Percentiles rank a stretch among this genome's conserved stretches.
phyloP scores from a whole-genome alignment of 2,329 filamentous ascomycete genomes.

The Allantophomopsis cytisporea region DNA sequence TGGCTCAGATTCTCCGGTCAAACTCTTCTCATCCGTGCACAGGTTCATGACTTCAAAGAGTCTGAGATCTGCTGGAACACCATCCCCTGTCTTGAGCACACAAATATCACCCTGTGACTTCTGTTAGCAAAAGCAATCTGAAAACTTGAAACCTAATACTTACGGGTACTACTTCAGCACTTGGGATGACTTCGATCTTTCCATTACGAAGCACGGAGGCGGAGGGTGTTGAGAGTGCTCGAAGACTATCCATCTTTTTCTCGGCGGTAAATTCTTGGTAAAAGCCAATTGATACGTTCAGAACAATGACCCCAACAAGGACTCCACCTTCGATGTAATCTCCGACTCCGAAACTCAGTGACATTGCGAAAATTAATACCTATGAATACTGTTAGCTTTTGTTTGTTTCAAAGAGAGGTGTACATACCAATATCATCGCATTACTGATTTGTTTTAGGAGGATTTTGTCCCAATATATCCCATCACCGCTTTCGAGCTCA shows the following conservation, averaged over 20 bases:
- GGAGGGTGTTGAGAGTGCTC: conserved; percentile 38
- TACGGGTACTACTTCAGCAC: conserved; percentile 5
- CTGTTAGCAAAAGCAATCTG: conserved; percentile 19
- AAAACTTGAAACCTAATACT: neutral
- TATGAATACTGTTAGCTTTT: conserved; percentile 29
- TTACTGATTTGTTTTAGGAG: conserved; percentile 61
- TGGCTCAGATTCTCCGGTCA: conserved; percentile 91
- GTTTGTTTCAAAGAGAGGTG: neutral
- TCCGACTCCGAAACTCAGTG: conserved; percentile 30
- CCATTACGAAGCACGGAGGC: conserved; percentile 42
- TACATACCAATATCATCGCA: conserved; percentile 58
- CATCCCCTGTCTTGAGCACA: conserved; percentile 84
- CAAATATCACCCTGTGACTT: conserved; percentile 72
- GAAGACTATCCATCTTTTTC: conserved; percentile 42
- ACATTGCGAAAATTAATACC: conserved; percentile 21
- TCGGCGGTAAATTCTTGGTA: conserved; percentile 46
- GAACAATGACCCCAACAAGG: conserved; percentile 41
- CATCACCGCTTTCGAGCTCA: conserved; percentile 55
- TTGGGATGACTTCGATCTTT: conserved; percentile 23
- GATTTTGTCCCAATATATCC: conserved; percentile 59
- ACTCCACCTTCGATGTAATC: conserved; percentile 45
- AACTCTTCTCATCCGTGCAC: conserved; percentile 82
- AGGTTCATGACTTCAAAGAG: conserved; percentile 42
- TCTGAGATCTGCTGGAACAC: conserved; percentile 78
- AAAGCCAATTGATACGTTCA: conserved; percentile 44